Evolutionary conservation across 345 rosid genomes (phyloP), one percentile per base, ranked within the genome.

Genomic region (Nephelium lappaceum): DNA sequence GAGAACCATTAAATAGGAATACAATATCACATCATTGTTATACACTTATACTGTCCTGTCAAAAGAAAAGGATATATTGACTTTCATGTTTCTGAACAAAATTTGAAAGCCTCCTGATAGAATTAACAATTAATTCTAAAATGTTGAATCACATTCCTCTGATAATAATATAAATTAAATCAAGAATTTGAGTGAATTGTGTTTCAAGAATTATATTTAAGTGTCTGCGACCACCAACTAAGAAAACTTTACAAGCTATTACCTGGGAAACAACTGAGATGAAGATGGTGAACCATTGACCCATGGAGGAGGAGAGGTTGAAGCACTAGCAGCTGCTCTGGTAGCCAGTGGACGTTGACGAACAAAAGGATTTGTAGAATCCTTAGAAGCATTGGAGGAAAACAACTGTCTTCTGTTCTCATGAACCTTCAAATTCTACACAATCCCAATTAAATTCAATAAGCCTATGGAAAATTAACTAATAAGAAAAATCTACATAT

Each of bases 331-430:
- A 73, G 84, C 47, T 43, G 87, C 27, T 71, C 81, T 82, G 42
- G 86, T 64, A 74, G 91, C 86, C 12, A 90, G 84, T 72, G 93
- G 93, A 72, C 89, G 91, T 79, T 86, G 93, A 61, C 91, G 90
- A 31, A 88, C 90, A 84, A 90, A 90, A 65, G 93, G 91, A 88
- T 88, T 90, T 43, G 85, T 5, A 21, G 90, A 58, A 47, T 90
- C 90, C 78, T 86, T 90, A 53, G 90, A 73, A 58, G 89, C 77
- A 69, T 76, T 64, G 60, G 90, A 85, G 61, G 93, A 86, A 83
- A 86, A 90, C 80, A 90, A 74, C 67, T 88, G 91, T 77, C 93
- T 90, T 76, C 91, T 83, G 82, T 84, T 90, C 63, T 90, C 93
- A 60, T 90, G 91, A 49, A 85, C 86, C 80, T 90, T 90, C 79